These are phyloP conservation scores for Flueggea neowawraea DNA, from an alignment of 441 rosid species.

Conservation along the genomic window DNA sequence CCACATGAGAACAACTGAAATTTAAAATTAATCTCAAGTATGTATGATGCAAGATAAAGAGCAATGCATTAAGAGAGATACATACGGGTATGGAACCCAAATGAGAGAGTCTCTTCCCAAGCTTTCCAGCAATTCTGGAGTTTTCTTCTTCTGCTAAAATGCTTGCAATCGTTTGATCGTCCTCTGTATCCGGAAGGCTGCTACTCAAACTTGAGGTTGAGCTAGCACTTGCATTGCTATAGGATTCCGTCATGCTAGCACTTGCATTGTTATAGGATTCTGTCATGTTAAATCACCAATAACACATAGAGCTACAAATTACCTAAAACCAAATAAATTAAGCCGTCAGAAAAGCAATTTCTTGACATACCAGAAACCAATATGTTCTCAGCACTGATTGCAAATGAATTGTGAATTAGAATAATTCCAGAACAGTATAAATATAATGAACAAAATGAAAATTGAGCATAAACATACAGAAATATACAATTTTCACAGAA, in stretches of 20 bases:
- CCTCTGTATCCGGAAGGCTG: slow-evolving; percentile 75
- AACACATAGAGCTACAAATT: slow-evolving; percentile 4
- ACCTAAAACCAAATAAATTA: background rate
- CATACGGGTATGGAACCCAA: slow-evolving; percentile 87
- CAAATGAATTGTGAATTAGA: too few species aligned
- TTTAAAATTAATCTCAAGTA: too few species aligned
- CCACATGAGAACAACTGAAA: too few species aligned
- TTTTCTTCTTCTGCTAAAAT: slow-evolving; percentile 68
- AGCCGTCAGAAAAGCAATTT: background rate
- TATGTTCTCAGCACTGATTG: too few species aligned
- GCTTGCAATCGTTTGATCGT: slow-evolving; percentile 78
- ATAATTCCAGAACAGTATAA: too few species aligned
- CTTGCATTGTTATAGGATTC: slow-evolving; percentile 56
- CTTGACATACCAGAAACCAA: too few species aligned
- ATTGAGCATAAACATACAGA: too few species aligned
- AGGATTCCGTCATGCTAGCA: too few species aligned
- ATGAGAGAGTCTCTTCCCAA: slow-evolving; percentile 86
- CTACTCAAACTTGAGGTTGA: slow-evolving; percentile 81
- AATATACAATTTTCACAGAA: too few species aligned
- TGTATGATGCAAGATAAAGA: too few species aligned
- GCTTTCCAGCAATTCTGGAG: slow-evolving; percentile 38
- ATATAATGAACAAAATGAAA: too few species aligned
- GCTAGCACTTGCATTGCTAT: too few species aligned
- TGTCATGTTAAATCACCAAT: slow-evolving; percentile 41
- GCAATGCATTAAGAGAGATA: background rate